Evolutionary conservation across 1,139 yeast species (phyloP), one percentile per base, ranked within the genome.

Genomic region (Blastobotrys niveus): DNA sequence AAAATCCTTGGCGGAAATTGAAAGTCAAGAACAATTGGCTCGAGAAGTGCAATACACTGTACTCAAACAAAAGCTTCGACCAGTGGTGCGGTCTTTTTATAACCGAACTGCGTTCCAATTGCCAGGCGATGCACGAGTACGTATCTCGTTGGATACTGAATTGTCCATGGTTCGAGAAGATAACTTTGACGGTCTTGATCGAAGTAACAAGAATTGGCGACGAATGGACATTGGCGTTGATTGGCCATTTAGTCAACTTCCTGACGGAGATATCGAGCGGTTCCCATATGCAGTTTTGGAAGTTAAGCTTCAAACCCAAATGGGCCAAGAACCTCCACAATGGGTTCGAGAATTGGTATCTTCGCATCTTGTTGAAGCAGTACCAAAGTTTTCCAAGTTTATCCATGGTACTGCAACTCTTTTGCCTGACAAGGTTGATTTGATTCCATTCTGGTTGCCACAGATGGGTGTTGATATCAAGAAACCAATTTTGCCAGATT

Each of bases 71-170:
- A 82, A 82, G 64, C 73, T 85, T 63, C 78, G 96, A 61, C 98
- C 98, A 1, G 96, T 89, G 33, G 83, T 87, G 70, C 79, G 98
- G 66, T 86, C 97, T 1, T 91, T 91, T 66, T 91, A 91, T 69
- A 88, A 89, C 67, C 83, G 98, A 73, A 91, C 98, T 36, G 98
- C 98, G 6, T 91, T 91, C 77, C 98, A 91, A 69, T 77, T 91
- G 48, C 98, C 98, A 3, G 98, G 98, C 50, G 98, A 91, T 66
- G 98, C 98, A 3, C 79, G 98, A 62, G 98, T 91, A 39, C 88
- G 98, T 73, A 91, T 93, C 54, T 91, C 97, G 41, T 79, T 91
- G 54, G 98, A 91, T 64, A 89, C 98, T 0, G 97, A 91, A 66
- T 76, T 91, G 55, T 73, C 94, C 22, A 86, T 91, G 96, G 88